Evolutionary conservation across 148 eudicot genomes (phyloP), one percentile per base, ranked within the genome.

Genomic region (Tetragonia tetragonoides): DNA sequence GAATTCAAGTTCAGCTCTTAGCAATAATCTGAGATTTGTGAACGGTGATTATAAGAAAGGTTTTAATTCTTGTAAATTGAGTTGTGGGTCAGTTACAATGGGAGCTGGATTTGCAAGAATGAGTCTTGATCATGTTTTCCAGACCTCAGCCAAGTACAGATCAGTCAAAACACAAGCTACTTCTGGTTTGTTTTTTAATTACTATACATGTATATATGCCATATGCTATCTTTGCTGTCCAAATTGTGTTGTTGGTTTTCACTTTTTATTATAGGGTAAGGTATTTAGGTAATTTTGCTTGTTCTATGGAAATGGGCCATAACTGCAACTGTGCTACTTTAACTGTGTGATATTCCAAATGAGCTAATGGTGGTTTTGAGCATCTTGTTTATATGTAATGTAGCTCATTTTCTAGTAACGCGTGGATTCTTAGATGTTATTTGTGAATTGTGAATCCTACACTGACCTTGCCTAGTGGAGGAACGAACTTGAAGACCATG

Each of bases 91-190:
- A 7, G 42, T 53, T 56, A 60, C 87, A 9, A 86, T 93, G 93
- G 94, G 87, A 70, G 84, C 80, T 63, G 88, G 87, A 76, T 73
- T 85, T 68, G 84, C 77, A 10, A 82, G 88, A 47, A 82, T 75
- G 72, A 84, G 86, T 42, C 68, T 85, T 80, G 87, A 85, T 75
- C 80, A 83, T 46, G 81, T 84, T 42, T 77, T 85, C 73, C 78
- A 80, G 60, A 79, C 92, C 0, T 77, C 93, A 15, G 77, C 82
- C 56, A 92, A 85, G 89, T 79, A 83, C 56, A 89, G 93, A 94
- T 87, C 92, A 87, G 78, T 87, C 88, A 88, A 66, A 74, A 85
- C 87, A 82, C 97, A 88, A 80, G 85, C 82, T 78, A 78, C 88
- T 80, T 84, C 82, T 77, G 96, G 96, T 91, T 69, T 46, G 85